Base-by-base conservation (phyloP, 1,284 basidiomycete genomes). In the Leucoagaricus sp. region DNA sequence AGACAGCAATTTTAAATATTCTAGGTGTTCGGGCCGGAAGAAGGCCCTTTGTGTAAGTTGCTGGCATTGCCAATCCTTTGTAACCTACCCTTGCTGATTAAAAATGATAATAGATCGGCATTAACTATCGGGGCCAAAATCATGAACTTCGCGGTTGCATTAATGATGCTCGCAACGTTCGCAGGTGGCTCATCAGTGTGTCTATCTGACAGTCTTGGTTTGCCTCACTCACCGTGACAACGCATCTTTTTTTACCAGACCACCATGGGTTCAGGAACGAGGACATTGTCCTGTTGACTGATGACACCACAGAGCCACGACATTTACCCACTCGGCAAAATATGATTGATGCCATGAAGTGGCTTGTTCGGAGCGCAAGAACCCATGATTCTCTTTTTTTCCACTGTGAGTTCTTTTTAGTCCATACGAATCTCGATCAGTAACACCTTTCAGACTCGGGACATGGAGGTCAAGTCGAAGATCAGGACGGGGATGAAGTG, bases 361-460 rank as follows among this genome's bases (percentile, higher is more conserved):
- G 94, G 94, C 82, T 96, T n/a, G 91, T 96, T 2, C 72, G 76
- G 25, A 85, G 79, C 58, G 93, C 94, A 1, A 75, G 77, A 28
- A 75, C 82, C 3, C 81, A 96, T 62, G 94, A 96, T 69, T 87
- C 93, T 1, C 73, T 96, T 9, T 93, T 96, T 71, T 89, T 96
- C 70, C 93, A 96, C 65, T 96, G 88, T 88, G 67, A 54, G 84
- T 45, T 28, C 8, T 19, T 23, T 47, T 29, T 17, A 47, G 42
- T 40, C 49, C 19, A 45, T 36, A 29, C 31, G 23, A 36, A 33
- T 41, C 6, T 31, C 28, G 47, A 8, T 53, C 29, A 12, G 48
- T 45, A 17, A 52, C 56, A 19, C 15, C 17, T 13, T 25, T 15
- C 42, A 88, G 86, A 87, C 69, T 90, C 91, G 0, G 93, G 93